Evolutionary conservation across 257 asterid genomes (phyloP).

Genomic region (Penstemon davidsonii): DNA sequence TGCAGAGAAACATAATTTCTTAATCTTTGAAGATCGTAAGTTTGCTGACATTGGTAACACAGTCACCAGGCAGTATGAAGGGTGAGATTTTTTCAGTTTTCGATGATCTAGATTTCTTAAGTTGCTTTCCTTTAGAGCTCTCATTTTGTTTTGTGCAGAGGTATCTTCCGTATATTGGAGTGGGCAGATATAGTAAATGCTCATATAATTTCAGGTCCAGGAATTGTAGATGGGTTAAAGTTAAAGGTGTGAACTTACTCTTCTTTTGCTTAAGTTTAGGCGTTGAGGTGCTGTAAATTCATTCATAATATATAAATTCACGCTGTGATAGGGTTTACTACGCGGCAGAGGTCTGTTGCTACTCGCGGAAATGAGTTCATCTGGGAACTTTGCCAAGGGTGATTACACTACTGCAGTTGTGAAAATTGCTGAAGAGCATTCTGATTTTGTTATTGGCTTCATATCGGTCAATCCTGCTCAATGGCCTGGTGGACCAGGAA

Average conservation of each 20-base stretch:
- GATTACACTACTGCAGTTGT: constrained; percentile 90
- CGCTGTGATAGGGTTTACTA: constrained; percentile 62
- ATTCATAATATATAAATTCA: constrained; percentile 24
- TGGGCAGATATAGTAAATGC: constrained; percentile 98
- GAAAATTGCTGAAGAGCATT: constrained; percentile 87
- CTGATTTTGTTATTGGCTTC: constrained; percentile 94
- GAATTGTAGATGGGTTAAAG: constrained; percentile 93
- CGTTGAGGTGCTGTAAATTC: constrained; percentile 10
- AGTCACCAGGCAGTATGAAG: constrained; percentile 94
- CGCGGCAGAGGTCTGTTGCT: constrained; percentile 83
- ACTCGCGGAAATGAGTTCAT: constrained; percentile 98
- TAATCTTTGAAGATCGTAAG: constrained; percentile 91
- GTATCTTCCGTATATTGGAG: constrained; percentile 76
- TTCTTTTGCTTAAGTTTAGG: constrained; percentile 1
- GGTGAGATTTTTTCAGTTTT: constrained; percentile 48
- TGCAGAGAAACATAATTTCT: constrained; percentile 85
- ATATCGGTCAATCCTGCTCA: constrained; percentile 93
- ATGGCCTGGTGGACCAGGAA: constrained; percentile 83
- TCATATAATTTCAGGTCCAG: constrained; percentile 97
- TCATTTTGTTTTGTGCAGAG: constrained; percentile 55
- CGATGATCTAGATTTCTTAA: background rate
- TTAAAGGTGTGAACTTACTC: constrained; percentile 56
- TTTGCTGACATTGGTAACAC: constrained; percentile 99
- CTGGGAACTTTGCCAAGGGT: constrained; percentile 90
- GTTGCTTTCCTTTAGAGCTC: constrained; percentile 26